Base-by-base conservation (phyloP, 805 yeast species). In the Kluyveromyces nonfermentans region DNA sequence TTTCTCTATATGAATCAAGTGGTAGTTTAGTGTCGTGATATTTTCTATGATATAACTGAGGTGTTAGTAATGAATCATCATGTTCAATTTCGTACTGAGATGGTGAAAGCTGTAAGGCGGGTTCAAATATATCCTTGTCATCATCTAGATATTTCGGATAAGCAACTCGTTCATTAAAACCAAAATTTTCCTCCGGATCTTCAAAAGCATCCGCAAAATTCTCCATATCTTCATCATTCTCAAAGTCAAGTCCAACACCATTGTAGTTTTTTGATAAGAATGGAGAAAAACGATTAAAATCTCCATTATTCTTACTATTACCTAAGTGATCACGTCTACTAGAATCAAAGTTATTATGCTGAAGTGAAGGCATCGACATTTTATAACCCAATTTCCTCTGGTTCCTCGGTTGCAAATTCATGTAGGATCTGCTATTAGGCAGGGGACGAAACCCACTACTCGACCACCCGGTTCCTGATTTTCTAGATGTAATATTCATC, bases 81-180 rank as follows among this genome's bases (percentile, higher is more conserved):
- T 49, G 41, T 14, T 55, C 49, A 34, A 58, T 52, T 30, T 57
- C 57, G 45, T 59, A 59, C 25, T 54, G 54, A 7, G 58, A 50
- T 2, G 62, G 58, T 12, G 60, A 53, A 21, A 57, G 39, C 19
- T 48, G 54, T 16, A 56, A 34, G 9, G 55, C 49, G 2, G 54
- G 43, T 5, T 36, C 41, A 12, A 22, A 35, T 5, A 46, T 41
- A 21, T 44, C 46, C 1, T 51, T 41, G 14, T 47, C 46, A 19
- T 48, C 50, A n/a, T 49, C 50, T 10, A 57, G 37, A 40, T 54
- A 59, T 34, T 55, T 60, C 3, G 63, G 62, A 38, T 58, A 53
- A 7, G 55, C 46, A n/a, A 54, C 41, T 31, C 52, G 46, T 20
- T 55, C 54, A 34, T 56, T 56, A 40, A 58, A 52, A 32, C 50